phyloP scores from a whole-genome alignment of 2,329 filamentous ascomycete species.

The Xylariaceae sp. region DNA sequence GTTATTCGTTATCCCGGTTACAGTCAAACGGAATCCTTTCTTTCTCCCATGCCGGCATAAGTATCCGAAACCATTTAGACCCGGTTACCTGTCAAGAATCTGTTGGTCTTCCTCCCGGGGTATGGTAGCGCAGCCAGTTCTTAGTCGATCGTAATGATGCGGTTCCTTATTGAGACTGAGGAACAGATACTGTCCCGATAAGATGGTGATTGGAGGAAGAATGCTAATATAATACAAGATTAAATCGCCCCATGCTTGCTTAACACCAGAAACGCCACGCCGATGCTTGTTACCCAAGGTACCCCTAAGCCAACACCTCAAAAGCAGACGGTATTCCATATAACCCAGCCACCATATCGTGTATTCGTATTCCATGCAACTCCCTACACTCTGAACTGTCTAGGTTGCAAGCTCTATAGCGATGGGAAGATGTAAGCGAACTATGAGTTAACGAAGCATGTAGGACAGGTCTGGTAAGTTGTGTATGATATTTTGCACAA shows the following conservation, averaged over 20 bases:
- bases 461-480: constrained; percentile 50
- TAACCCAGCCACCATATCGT: neutral
- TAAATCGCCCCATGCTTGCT: constrained; percentile 2
- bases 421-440: constrained; percentile 2
- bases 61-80: too few species aligned
- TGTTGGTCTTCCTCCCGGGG: too few species aligned
- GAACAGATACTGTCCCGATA: neutral
- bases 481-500: constrained; percentile 40
- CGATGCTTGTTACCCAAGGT: constrained; percentile 23
- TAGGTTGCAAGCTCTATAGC: neutral
- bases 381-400: constrained; percentile 7
- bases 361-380: neutral
- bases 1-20: too few species aligned
- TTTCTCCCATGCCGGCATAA: too few species aligned
- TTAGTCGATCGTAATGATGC: constrained; percentile 26
- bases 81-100: too few species aligned
- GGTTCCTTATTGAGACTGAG: constrained; percentile 5
- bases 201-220: neutral
- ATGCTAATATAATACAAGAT: constrained; percentile 4
- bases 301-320: constrained; percentile 13
- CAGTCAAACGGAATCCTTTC: too few species aligned
- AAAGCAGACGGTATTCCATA: constrained; percentile 3
- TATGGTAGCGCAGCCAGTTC: too few species aligned
- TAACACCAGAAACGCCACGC: constrained; percentile 18
- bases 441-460: constrained; percentile 45